phyloP scores from a whole-genome alignment of 1,284 basidiomycete species.

The Pyrrhoderma noxium region DNA sequence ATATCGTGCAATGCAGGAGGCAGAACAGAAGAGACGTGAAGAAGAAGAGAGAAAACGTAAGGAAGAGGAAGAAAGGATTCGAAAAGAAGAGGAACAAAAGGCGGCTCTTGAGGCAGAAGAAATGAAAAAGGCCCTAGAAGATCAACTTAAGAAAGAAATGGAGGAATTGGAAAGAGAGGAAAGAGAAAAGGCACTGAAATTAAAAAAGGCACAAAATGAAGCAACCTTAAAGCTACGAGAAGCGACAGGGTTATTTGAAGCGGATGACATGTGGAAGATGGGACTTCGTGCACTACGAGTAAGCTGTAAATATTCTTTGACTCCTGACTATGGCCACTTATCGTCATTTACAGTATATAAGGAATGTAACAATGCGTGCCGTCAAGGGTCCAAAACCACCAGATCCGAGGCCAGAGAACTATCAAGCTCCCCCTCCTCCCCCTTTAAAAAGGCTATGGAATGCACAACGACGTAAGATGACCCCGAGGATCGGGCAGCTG shows the following conservation, averaged over 20 bases:
- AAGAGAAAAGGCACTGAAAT: slow-evolving; percentile 30
- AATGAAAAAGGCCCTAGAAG: slow-evolving; percentile 32
- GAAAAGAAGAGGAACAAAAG: slow-evolving; percentile 37
- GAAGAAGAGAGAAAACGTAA: slow-evolving; percentile 44
- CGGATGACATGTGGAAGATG: slow-evolving; percentile 60
- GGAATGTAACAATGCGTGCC: slow-evolving; percentile 62
- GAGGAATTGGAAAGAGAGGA: slow-evolving; percentile 32
- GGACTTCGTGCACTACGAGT: slow-evolving; percentile 60
- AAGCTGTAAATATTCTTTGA: slow-evolving; percentile 19
- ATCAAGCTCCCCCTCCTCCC: slow-evolving; percentile 13
- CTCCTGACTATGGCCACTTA: neutral
- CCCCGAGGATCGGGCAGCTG: slow-evolving; percentile 86
- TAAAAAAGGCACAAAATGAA: slow-evolving; percentile 26
- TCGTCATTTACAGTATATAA: slow-evolving; percentile 51
- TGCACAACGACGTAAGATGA: slow-evolving; percentile 75
- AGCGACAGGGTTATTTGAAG: slow-evolving; percentile 41
- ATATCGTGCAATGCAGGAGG: slow-evolving; percentile 41
- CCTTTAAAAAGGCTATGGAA: slow-evolving; percentile 48
- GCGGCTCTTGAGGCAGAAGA: slow-evolving; percentile 29
- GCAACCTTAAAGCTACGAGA: slow-evolving; percentile 28
- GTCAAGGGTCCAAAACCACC: slow-evolving; percentile 58
- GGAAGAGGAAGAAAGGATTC: slow-evolving; percentile 39
- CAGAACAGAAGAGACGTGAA: slow-evolving; percentile 37
- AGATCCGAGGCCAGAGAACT: slow-evolving; percentile 11
- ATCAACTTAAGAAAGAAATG: slow-evolving; percentile 36